These are phyloP conservation scores for Xanthoconium stramineum DNA, from an alignment of 768 basidiomycete species.

Conservation along the genomic window DNA sequence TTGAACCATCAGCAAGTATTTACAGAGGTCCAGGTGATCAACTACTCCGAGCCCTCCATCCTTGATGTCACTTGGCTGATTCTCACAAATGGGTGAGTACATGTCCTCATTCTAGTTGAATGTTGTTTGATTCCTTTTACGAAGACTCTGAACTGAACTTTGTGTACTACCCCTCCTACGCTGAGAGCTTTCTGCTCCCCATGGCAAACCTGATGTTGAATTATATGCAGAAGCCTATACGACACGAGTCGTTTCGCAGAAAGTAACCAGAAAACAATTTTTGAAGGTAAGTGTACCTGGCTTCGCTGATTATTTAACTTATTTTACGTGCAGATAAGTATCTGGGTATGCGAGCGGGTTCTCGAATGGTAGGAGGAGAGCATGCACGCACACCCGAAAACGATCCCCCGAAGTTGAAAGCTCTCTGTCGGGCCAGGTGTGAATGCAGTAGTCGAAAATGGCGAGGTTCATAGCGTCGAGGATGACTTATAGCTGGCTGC, in stretches of 20 bases:
- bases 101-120: not conserved
- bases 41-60: conserved; percentile 64
- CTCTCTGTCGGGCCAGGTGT: conserved; percentile 16
- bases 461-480: conserved; percentile 5
- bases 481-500: conserved; percentile 12
- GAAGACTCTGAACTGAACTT: conserved; percentile 68
- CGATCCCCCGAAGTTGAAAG: conserved; percentile 43
- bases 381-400: conserved; percentile 51
- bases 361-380: conserved; percentile 68
- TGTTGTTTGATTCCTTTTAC: conserved; percentile 11
- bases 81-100: conserved; percentile 82
- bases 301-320: not conserved
- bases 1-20: conserved; percentile 85
- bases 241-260: conserved; percentile 77
- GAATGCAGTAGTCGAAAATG: conserved; percentile 11
- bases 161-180: conserved; percentile 83
- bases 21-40: conserved; percentile 80
- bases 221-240: conserved; percentile 71
- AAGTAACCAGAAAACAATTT: conserved; percentile 87
- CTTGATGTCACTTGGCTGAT: conserved; percentile 74
- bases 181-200: conserved; percentile 74
- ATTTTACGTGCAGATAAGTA: conserved; percentile 56
- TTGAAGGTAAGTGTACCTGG: conserved; percentile 57
- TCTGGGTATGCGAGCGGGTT: conserved; percentile 85
- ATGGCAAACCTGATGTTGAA: conserved; percentile 86